These are phyloP conservation scores for Penicillium psychrofluorescens DNA, from an alignment of 495 filamentous ascomycete genomes.

Conservation along the genomic window DNA sequence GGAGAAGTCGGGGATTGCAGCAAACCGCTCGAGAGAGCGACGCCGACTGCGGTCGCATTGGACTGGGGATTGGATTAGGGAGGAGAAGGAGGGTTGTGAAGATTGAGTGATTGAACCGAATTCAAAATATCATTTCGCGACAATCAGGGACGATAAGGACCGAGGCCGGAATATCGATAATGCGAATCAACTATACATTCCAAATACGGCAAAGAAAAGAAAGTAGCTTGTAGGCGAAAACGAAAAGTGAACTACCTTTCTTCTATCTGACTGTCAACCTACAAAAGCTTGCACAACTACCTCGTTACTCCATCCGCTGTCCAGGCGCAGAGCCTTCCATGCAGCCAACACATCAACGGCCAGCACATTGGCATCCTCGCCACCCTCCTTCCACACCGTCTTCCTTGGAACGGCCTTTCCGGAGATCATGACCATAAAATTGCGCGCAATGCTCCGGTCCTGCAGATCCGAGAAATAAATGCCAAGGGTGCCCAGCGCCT, in stretches of 20 bases:
- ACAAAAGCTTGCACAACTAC: constrained; percentile 61
- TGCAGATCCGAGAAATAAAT: constrained; percentile 59
- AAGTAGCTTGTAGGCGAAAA: no score
- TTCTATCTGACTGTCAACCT: constrained; percentile 7
- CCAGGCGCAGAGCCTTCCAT: constrained; percentile 67
- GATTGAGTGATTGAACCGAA: no score
- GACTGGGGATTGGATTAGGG: constrained; percentile 4
- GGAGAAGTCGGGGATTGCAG: constrained; percentile 6
- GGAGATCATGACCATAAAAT: constrained; percentile 71
- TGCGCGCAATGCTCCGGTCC: constrained; percentile 48
- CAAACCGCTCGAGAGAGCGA: constrained; percentile 19
- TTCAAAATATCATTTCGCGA: no score
- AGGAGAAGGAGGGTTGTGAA: background rate
- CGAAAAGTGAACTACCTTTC: no score
- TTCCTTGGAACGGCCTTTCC: constrained; percentile 59
- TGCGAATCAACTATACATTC: constrained; percentile 4
- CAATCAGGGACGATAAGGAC: constrained; percentile 9
- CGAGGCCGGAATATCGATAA: constrained; percentile 15
- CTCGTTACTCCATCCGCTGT: constrained; percentile 79
- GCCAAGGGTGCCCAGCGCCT: constrained; percentile 76
- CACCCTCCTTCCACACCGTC: constrained; percentile 54
- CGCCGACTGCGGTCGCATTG: constrained; percentile 22
- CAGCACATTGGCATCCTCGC: constrained; percentile 50
- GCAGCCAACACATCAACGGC: constrained; percentile 71
- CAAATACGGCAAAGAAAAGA: background rate